phyloP scores from a whole-genome alignment of 148 eudicot species.

The Polygonum maritimum region DNA sequence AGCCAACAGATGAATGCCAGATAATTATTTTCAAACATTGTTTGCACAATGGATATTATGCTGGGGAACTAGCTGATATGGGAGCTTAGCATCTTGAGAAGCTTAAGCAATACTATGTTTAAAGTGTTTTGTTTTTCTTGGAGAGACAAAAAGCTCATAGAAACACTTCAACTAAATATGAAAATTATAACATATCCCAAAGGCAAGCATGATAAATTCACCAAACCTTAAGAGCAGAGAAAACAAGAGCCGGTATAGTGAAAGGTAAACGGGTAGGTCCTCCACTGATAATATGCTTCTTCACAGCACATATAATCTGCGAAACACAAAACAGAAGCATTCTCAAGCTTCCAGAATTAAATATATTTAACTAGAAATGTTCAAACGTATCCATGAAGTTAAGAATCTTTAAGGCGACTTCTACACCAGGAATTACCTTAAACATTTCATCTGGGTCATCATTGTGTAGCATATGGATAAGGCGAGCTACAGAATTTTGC shows the following conservation, averaged over 20 bases:
- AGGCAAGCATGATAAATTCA: not conserved
- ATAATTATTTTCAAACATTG: not conserved
- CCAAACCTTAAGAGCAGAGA: constrained; percentile 77
- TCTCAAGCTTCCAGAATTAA: constrained; percentile 6
- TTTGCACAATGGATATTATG: not conserved
- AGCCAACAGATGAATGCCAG: not conserved
- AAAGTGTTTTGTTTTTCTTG: not conserved
- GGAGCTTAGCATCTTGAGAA: not conserved
- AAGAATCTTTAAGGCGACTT: not conserved
- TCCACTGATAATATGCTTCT: constrained; percentile 77
- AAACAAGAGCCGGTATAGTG: constrained; percentile 84
- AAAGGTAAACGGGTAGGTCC: constrained; percentile 84
- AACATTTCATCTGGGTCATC: constrained; percentile 94
- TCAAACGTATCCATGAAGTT: constrained; percentile 8
- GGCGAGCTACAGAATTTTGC: constrained; percentile 95
- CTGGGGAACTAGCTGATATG: not conserved
- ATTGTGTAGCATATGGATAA: constrained; percentile 80
- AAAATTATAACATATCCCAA: not conserved
- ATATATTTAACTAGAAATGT: not conserved
- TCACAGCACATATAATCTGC: constrained; percentile 83
- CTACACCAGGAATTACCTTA: constrained; percentile 42
- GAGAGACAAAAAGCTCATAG: not conserved
- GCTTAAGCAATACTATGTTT: not conserved
- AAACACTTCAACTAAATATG: not conserved
- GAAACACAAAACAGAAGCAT: constrained; percentile 11